These are phyloP conservation scores for Neostapfia colusana DNA, from an alignment of 176 grass and related monocot species.

Conservation along the genomic window DNA sequence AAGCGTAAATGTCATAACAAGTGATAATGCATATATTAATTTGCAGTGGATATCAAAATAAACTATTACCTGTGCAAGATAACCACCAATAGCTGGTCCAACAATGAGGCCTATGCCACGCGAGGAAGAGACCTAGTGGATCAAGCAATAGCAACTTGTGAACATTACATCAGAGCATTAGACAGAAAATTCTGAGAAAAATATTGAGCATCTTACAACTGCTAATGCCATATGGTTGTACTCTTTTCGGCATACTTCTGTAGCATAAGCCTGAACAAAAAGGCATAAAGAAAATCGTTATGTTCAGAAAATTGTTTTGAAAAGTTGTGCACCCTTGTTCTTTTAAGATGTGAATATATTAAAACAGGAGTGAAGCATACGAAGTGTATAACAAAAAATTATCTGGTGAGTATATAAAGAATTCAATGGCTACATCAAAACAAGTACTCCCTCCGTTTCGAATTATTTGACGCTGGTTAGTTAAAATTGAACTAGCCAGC, in stretches of 20 bases:
- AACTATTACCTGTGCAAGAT: conserved; percentile 57
- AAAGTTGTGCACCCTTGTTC: background rate
- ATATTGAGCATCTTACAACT: conserved; percentile 44
- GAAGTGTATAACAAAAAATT: background rate
- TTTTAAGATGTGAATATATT: background rate
- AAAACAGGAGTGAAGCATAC: background rate
- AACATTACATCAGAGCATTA: conserved; percentile 1
- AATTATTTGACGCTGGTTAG: no score
- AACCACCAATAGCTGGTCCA: conserved; percentile 74
- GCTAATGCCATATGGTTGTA: conserved; percentile 52
- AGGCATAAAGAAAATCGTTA: background rate
- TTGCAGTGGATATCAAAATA: background rate
- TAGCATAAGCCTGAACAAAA: conserved; percentile 67
- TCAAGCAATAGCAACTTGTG: conserved; percentile 4
- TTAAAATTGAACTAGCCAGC: no score
- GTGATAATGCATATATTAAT: background rate
- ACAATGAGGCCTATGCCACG: conserved; percentile 62
- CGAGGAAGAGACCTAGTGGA: conserved; percentile 53
- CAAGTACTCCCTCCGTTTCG: no score
- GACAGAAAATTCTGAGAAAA: background rate
- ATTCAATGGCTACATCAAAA: background rate
- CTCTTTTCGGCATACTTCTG: conserved; percentile 64
- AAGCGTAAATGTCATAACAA: conserved; percentile 17
- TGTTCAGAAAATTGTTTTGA: background rate
- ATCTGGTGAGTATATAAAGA: background rate